A percentile compares a stretch with the other conserved stretches of the same genome.
Evolutionary conservation across 371 early-diverging fungal genomes (phyloP).

Genomic region (Rhizomucor miehei): DNA sequence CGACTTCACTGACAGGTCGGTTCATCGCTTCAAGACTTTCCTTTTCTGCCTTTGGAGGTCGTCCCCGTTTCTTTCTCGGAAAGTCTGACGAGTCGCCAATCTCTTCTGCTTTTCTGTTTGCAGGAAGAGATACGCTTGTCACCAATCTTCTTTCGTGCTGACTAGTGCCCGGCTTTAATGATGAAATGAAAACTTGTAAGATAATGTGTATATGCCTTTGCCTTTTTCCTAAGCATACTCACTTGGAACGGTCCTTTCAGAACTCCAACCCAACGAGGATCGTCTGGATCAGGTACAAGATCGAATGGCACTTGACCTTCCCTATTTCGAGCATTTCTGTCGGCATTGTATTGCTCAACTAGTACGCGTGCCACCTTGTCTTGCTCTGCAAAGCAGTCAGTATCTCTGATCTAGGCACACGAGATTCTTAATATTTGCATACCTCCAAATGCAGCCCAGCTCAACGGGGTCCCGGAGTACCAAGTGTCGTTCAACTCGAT

Average conservation of each 20-base stretch:
- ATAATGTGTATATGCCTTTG: no score
- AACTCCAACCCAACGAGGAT: slow-evolving; percentile 59
- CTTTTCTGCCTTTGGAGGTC: slow-evolving; percentile 43
- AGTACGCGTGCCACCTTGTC: slow-evolving; percentile 52
- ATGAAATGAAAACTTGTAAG: no score
- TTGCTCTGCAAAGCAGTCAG: slow-evolving; percentile 17
- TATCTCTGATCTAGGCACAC: not conserved
- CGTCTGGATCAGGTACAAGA: slow-evolving; percentile 60
- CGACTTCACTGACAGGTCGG: slow-evolving; percentile 32
- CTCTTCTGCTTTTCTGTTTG: not conserved
- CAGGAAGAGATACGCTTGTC: no score
- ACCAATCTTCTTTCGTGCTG: not conserved
- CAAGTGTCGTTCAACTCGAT: slow-evolving; percentile 84
- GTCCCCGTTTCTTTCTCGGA: slow-evolving; percentile 35
- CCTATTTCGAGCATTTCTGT: slow-evolving; percentile 61
- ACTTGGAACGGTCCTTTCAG: slow-evolving; percentile 16
- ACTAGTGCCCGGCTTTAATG: not conserved
- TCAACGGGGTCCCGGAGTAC: slow-evolving; percentile 81
- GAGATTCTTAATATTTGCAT: not conserved
- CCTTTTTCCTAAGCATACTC: no score
- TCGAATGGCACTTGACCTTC: slow-evolving; percentile 74
- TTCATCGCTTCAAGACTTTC: slow-evolving; percentile 19
- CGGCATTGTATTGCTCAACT: slow-evolving; percentile 64
- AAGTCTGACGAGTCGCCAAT: not conserved
- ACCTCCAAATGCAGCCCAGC: slow-evolving; percentile 91